phyloP scores from a whole-genome alignment of 768 basidiomycete species.

The Amanita phalloides region DNA sequence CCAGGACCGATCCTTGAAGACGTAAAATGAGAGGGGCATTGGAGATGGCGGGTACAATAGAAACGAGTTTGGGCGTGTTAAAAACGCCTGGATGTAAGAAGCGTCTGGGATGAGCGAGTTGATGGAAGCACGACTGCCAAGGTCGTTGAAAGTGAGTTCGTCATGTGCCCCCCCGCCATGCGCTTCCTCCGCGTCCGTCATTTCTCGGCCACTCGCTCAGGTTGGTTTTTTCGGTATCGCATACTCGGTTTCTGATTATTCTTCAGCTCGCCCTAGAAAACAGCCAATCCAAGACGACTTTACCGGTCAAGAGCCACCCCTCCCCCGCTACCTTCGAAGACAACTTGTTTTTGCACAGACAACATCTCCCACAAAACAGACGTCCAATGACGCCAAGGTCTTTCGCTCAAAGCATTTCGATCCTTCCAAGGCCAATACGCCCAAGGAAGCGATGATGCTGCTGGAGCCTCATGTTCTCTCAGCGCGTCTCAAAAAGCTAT shows the following conservation, averaged over 20 bases:
- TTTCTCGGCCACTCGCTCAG: not conserved
- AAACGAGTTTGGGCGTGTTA: constrained; percentile 10
- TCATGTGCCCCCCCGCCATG: not conserved
- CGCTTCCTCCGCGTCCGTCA: not conserved
- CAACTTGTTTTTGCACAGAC: constrained; percentile 9
- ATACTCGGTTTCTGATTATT: not conserved
- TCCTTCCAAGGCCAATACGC: constrained; percentile 12
- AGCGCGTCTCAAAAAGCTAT: constrained; percentile 44
- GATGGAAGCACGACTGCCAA: constrained; percentile 21
- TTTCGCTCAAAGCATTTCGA: constrained; percentile 31
- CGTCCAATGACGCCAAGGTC: constrained; percentile 12
- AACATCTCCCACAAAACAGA: constrained; percentile 1
- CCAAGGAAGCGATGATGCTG: constrained; percentile 23
- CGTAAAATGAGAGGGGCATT: constrained; percentile 34
- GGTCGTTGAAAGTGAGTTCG: constrained; percentile 22
- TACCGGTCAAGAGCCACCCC: constrained; percentile 1
- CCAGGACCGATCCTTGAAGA: constrained; percentile 39
- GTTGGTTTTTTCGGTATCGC: not conserved
- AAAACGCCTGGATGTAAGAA: constrained; percentile 28
- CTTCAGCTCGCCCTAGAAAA: not conserved
- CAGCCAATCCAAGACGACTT: not conserved
- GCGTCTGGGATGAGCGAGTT: constrained; percentile 30
- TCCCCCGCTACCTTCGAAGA: constrained; percentile 22
- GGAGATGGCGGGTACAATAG: constrained; percentile 18
- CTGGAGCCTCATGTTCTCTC: constrained; percentile 60